These are phyloP conservation scores for Pseudonitzschia multiseries DNA, from an alignment of 108 stramenopile species.

Conservation along the genomic window DNA sequence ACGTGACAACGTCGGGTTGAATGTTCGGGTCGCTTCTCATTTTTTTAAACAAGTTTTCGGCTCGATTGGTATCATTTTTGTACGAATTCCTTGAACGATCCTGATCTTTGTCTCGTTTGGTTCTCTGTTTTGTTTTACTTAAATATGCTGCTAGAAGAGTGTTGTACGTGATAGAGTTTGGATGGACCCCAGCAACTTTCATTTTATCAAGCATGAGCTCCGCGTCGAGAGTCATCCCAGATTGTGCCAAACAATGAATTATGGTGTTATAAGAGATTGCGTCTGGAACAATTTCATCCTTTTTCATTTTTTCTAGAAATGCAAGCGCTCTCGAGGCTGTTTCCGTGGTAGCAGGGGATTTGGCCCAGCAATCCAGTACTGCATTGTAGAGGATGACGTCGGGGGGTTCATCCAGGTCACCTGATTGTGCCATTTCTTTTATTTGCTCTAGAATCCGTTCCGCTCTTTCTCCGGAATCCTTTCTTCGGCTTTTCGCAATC, in stretches of 20 bases:
- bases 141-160: conserved; percentile 38
- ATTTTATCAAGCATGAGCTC: conserved; percentile 39
- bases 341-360: conserved; percentile 25
- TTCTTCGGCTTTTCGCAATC: conserved; percentile 15
- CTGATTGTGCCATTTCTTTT: conserved; percentile 59
- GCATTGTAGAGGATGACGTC: conserved; percentile 69
- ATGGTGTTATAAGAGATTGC: conserved; percentile 39
- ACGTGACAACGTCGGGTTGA: conserved; percentile 41
- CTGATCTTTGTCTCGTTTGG: neutral
- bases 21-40: conserved; percentile 50
- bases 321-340: conserved; percentile 13
- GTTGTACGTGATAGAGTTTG: conserved; percentile 42
- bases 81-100: neutral
- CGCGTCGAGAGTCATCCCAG: conserved; percentile 21
- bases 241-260: conserved; percentile 21
- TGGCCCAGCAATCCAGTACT: conserved; percentile 72
- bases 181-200: conserved; percentile 24
- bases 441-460: conserved; percentile 51
- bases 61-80: conserved; percentile 43
- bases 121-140: conserved; percentile 11
- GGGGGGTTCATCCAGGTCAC: conserved; percentile 55
- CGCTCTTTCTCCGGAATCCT: conserved; percentile 29
- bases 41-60: conserved; percentile 46
- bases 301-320: conserved; percentile 24
- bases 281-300: conserved; percentile 33